Percentiles rank a stretch among this genome's conserved stretches.
These are phyloP conservation scores for Breviolum minutum DNA, from an alignment of 73 alveolate species.

Conservation along the genomic window DNA sequence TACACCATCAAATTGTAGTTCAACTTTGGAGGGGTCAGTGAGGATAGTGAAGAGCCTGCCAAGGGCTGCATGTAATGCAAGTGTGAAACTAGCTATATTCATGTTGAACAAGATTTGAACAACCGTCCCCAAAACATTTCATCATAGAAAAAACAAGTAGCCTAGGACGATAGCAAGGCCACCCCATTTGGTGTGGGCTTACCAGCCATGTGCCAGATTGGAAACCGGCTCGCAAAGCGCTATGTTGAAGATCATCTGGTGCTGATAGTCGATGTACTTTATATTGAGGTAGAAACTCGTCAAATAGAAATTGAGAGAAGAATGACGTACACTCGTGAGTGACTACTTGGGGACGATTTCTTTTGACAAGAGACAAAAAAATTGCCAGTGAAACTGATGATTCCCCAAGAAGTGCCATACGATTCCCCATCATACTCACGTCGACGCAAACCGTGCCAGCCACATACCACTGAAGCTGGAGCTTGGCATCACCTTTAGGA, in stretches of 20 bases:
- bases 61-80: not conserved
- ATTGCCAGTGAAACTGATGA: not conserved
- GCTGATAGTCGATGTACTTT: not conserved
- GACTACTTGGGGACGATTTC: not conserved
- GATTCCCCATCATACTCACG: not conserved
- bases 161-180: conserved; percentile 12
- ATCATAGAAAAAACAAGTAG: too few relatives aligned
- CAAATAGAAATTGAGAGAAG: not conserved
- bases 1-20: not conserved
- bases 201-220: not conserved
- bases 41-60: not conserved
- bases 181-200: not conserved
- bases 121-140: too few relatives aligned
- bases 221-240: not conserved
- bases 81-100: not conserved
- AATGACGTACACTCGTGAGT: not conserved
- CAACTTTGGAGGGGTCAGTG: not conserved
- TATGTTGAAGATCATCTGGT: not conserved
- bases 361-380: not conserved
- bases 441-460: not conserved
- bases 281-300: not conserved
- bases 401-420: not conserved
- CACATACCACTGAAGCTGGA: not conserved
- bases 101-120: not conserved
- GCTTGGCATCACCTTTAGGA: not conserved